Conservation (phyloP, 1,284 basidiomycete genomes). For the Paramarasmius palmivorus region DNA sequence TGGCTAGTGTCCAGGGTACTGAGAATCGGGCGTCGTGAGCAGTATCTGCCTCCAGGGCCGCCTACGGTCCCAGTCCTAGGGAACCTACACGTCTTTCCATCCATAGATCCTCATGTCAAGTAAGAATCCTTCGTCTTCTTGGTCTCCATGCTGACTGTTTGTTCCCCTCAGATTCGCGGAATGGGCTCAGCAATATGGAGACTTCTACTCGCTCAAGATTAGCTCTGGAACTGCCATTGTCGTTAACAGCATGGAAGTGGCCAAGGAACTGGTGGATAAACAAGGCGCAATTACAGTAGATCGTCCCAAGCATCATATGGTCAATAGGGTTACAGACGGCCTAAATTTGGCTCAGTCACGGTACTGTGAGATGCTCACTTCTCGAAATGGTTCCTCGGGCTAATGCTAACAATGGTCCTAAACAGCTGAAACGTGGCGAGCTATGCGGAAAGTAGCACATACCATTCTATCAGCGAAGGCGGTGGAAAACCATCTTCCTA, state of each 20-base stretch:
- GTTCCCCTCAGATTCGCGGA: not conserved
- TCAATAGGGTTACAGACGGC: no score
- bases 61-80: conserved; percentile 31
- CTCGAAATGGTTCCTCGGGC: no score
- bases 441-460: conserved; percentile 14
- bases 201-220: conserved; percentile 1
- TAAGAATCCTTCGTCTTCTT: no score
- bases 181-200: conserved; percentile 4
- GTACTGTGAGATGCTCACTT: no score
- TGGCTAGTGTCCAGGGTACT: conserved; percentile 1
- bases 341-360: no score
- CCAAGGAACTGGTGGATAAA: no score
- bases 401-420: no score
- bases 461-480: conserved; percentile 13
- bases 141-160: no score
- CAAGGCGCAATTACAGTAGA: no score
- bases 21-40: conserved; percentile 17
- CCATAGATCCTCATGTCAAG: conserved; percentile 19
- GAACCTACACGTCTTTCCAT: conserved; percentile 29
- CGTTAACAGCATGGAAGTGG: no score
- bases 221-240: no score
- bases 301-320: no score
- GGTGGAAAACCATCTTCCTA: conserved; percentile 21
- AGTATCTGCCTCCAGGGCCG: conserved; percentile 31
- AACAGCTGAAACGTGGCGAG: not conserved